Conservation (phyloP, 306 rosid species). For the Psophocarpus tetragonolobus region DNA sequence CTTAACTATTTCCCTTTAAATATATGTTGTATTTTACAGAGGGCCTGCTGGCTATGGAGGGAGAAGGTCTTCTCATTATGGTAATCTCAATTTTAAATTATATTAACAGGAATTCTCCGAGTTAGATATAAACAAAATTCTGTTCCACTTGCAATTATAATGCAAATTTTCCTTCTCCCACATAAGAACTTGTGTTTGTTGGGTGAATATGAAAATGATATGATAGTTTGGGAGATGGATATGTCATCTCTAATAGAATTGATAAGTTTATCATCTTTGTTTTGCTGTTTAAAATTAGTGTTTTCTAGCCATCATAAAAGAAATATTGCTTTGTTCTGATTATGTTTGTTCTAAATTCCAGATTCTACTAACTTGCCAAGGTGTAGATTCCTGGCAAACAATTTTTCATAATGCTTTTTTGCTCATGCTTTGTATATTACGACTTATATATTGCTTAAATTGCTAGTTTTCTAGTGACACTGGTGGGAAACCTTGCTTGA, state of each 20-base stretch:
- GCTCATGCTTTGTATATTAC: background rate
- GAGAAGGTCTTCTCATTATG: constrained; percentile 72
- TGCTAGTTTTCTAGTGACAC: constrained; percentile 8
- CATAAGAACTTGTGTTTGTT: background rate
- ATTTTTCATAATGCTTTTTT: background rate
- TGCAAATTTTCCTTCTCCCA: background rate
- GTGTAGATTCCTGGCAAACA: background rate
- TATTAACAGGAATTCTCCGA: background rate
- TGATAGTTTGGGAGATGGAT: constrained; percentile 12
- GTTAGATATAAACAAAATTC: background rate
- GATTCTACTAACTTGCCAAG: background rate
- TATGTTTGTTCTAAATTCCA: background rate
- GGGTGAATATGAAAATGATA: background rate
- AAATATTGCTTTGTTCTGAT: background rate
- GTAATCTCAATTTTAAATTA: constrained; percentile 46
- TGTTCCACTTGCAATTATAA: background rate
- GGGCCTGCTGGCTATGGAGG: constrained; percentile 72
- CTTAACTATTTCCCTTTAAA: background rate
- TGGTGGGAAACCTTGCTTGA: background rate
- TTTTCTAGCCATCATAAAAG: background rate
- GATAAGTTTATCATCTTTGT: background rate
- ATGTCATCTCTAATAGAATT: constrained; percentile 1
- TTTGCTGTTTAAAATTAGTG: background rate
- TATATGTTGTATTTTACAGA: constrained; percentile 47
- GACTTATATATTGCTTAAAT: background rate